Conservation (phyloP, 2,329 filamentous ascomycete species). For the Fusarium paranaense region DNA sequence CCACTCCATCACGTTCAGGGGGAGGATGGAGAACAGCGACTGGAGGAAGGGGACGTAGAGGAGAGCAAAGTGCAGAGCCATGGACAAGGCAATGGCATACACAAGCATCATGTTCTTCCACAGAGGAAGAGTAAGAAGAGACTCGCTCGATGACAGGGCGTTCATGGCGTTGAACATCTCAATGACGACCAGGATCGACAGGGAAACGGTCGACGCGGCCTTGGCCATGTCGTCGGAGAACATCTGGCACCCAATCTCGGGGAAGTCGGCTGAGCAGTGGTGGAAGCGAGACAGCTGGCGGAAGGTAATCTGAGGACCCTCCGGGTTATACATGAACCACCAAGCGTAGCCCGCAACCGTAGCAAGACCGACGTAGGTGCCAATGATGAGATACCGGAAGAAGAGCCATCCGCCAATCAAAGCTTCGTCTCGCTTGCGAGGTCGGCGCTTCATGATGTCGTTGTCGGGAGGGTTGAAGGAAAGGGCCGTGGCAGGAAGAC, state of each 20-base stretch:
- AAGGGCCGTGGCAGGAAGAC: constrained; percentile 93
- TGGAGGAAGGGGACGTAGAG: constrained; percentile 93
- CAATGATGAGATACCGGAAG: constrained; percentile 96
- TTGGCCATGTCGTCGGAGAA: constrained; percentile 89
- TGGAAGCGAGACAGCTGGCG: constrained; percentile 94
- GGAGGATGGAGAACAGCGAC: constrained; percentile 88
- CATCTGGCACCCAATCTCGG: constrained; percentile 91
- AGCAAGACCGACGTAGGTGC: constrained; percentile 92
- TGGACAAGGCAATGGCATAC: constrained; percentile 91
- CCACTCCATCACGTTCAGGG: constrained; percentile 89
- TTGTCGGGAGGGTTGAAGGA: constrained; percentile 99
- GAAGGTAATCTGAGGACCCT: constrained; percentile 92
- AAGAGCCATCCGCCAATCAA: constrained; percentile 97
- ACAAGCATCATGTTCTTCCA: constrained; percentile 99
- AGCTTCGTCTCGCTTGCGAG: constrained; percentile 90
- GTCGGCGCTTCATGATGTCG: constrained; percentile 94
- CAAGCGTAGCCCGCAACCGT: constrained; percentile 98
- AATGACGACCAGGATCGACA: constrained; percentile 94
- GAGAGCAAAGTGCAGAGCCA: constrained; percentile 94
- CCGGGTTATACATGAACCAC: constrained; percentile 98
- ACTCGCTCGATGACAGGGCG: constrained; percentile 94
- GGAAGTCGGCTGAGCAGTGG: constrained; percentile 85
- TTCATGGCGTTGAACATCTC: constrained; percentile 99
- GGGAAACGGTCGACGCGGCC: constrained; percentile 90
- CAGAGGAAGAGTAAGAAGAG: constrained; percentile 90